Percentiles rank a stretch among this genome's conserved stretches.
Conservation (phyloP, 495 filamentous ascomycete genomes). For the Penicillium odoratum region DNA sequence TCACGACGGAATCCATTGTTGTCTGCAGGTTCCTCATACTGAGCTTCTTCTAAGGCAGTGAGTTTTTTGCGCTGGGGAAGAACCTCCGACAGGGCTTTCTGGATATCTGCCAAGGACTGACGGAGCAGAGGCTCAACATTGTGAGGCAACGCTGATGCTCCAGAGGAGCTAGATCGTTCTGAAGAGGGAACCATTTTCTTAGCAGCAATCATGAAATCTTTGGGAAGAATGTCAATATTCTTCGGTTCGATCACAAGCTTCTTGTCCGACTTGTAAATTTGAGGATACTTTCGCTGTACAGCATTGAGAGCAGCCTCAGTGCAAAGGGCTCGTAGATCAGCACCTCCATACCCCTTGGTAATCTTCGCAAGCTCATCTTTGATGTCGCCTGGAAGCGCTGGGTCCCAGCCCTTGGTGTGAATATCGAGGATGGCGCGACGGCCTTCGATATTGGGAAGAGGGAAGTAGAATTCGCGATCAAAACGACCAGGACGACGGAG, state of each 20-base stretch:
- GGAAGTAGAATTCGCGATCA: conserved; percentile 97
- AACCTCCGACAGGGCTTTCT: conserved; percentile 67
- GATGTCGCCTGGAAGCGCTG: conserved; percentile 68
- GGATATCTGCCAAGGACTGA: conserved; percentile 65
- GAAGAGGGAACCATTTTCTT: conserved; percentile 96
- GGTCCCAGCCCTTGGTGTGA: conserved; percentile 91
- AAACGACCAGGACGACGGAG: conserved; percentile 96
- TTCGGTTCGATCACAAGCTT: conserved; percentile 87
- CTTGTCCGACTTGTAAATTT: conserved; percentile 88
- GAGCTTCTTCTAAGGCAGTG: conserved; percentile 89
- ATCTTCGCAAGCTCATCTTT: conserved; percentile 80
- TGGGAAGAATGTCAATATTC: conserved; percentile 78
- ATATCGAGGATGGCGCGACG: conserved; percentile 88
- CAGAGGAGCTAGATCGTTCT: conserved; percentile 79
- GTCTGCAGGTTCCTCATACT: conserved; percentile 85
- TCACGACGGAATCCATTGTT: conserved; percentile 81
- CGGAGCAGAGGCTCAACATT: conserved; percentile 80
- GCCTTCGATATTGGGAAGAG: conserved; percentile 76
- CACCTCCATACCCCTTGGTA: conserved; percentile 95
- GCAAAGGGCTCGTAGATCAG: conserved; percentile 88
- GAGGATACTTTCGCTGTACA: conserved; percentile 91
- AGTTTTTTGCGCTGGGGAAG: conserved; percentile 79
- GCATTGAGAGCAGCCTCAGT: conserved; percentile 99
- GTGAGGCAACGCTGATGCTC: conserved; percentile 73
- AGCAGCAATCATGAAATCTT: conserved; percentile 94